Evolutionary conservation across 805 yeast genomes (phyloP).

Genomic region (Metschnikowia lachancei): DNA sequence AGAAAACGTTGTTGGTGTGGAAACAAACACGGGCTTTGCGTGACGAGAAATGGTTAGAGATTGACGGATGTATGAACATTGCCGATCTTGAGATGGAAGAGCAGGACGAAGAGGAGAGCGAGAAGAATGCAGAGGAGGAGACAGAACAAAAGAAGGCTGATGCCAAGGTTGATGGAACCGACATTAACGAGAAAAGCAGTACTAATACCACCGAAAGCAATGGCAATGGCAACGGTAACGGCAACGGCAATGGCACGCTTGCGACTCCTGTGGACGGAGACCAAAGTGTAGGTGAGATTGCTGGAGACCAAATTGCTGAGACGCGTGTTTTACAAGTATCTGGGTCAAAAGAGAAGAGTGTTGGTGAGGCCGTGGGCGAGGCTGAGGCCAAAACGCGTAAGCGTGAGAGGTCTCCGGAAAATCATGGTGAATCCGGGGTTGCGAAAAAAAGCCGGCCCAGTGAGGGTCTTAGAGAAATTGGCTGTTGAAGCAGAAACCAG

Average conservation of each 20-base stretch:
- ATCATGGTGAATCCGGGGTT: neutral
- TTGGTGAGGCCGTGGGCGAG: conserved; percentile 8
- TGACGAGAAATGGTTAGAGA: conserved; percentile 9
- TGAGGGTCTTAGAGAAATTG: neutral
- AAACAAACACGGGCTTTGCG: conserved; percentile 24
- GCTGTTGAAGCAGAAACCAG: too few relatives aligned
- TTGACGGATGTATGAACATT: conserved; percentile 4
- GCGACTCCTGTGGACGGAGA: neutral
- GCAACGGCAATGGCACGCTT: neutral
- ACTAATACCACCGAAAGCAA: neutral
- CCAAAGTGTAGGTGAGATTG: conserved; percentile 7
- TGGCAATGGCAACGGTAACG: neutral
- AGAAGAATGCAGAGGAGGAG: neutral
- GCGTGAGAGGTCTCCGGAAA: conserved; percentile 7
- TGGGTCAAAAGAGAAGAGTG: neutral
- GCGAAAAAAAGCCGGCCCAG: conserved; percentile 3
- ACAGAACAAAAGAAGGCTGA: neutral
- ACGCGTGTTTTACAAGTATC: conserved; percentile 1
- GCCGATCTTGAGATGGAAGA: conserved; percentile 11
- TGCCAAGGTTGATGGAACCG: too few relatives aligned
- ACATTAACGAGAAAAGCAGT: too few relatives aligned
- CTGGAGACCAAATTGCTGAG: conserved; percentile 8
- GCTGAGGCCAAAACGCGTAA: conserved; percentile 7
- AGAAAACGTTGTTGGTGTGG: conserved; percentile 34
- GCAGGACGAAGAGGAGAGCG: conserved; percentile 4